phyloP scores from a whole-genome alignment of 1,284 basidiomycete genomes.

The Boletellus deceptivus region DNA sequence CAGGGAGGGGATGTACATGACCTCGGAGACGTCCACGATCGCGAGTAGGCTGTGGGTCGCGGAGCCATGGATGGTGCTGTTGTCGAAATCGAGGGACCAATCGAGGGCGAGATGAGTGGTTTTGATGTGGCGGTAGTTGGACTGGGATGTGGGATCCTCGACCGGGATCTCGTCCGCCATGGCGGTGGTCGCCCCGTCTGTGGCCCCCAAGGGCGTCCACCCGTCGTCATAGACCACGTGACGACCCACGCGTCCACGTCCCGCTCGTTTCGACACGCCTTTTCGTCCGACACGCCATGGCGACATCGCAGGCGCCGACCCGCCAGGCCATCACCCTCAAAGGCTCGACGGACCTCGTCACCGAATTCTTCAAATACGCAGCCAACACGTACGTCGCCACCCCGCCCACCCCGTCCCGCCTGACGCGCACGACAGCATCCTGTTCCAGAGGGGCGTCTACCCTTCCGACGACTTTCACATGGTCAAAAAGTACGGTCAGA shows the following conservation, averaged over 20 bases:
- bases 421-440: conserved; percentile 56
- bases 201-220: too few species aligned
- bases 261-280: conserved; percentile 13
- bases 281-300: conserved; percentile 33
- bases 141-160: conserved; percentile 62
- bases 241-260: background rate
- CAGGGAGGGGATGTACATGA: conserved; percentile 47
- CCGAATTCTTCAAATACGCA: conserved; percentile 98
- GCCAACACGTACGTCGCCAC: conserved; percentile 89
- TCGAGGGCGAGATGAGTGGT: conserved; percentile 73
- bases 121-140: conserved; percentile 74
- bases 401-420: background rate
- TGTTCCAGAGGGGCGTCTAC: conserved; percentile 97
- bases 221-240: background rate
- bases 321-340: conserved; percentile 89
- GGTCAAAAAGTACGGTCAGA: conserved; percentile 98
- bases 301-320: conserved; percentile 62
- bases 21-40: conserved; percentile 60
- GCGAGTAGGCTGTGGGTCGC: conserved; percentile 69
- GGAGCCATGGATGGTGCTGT: conserved; percentile 66
- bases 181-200: background rate
- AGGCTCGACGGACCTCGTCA: conserved; percentile 93
- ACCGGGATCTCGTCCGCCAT: conserved; percentile 17
- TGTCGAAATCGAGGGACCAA: conserved; percentile 83
- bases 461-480: conserved; percentile 98